A percentile compares a stretch with the other conserved stretches of the same genome.
These are phyloP conservation scores for Aureobasidium leucospermi DNA, from an alignment of 2,329 filamentous ascomycete genomes.

Conservation along the genomic window DNA sequence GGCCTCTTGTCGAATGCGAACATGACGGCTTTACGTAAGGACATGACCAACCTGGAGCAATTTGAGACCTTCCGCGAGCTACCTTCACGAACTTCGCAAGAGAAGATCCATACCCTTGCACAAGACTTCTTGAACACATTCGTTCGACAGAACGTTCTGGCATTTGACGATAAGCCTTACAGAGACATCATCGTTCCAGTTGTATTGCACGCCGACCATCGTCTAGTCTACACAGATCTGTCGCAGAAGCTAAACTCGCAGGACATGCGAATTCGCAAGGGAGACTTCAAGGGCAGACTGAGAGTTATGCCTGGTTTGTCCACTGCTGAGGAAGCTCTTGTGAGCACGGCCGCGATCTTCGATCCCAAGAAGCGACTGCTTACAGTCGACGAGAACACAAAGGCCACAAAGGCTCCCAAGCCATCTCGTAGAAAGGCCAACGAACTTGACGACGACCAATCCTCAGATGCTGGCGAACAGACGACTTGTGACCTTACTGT, in stretches of 20 bases:
- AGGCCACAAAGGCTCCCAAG: too few relatives aligned
- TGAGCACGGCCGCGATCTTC: neutral
- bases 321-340: neutral
- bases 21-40: conserved; percentile 34
- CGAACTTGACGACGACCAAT: too few relatives aligned
- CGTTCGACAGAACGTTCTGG: conserved; percentile 36
- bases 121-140: conserved; percentile 50
- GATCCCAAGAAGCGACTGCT: neutral
- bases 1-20: conserved; percentile 40
- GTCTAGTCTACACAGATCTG: conserved; percentile 48
- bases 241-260: conserved; percentile 46
- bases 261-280: conserved; percentile 39
- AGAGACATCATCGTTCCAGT: conserved; percentile 39
- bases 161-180: conserved; percentile 36
- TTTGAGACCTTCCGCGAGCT: conserved; percentile 47
- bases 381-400: too few relatives aligned
- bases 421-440: too few relatives aligned
- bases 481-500: too few relatives aligned
- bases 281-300: neutral
- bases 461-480: too few relatives aligned
- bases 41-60: conserved; percentile 45
- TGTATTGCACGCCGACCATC: conserved; percentile 40
- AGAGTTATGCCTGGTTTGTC: neutral
- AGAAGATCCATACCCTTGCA: conserved; percentile 43
- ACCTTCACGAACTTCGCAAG: conserved; percentile 46